These are phyloP conservation scores for Blechomonas ayalai DNA, from an alignment of 208 protist species.

Conservation along the genomic window DNA sequence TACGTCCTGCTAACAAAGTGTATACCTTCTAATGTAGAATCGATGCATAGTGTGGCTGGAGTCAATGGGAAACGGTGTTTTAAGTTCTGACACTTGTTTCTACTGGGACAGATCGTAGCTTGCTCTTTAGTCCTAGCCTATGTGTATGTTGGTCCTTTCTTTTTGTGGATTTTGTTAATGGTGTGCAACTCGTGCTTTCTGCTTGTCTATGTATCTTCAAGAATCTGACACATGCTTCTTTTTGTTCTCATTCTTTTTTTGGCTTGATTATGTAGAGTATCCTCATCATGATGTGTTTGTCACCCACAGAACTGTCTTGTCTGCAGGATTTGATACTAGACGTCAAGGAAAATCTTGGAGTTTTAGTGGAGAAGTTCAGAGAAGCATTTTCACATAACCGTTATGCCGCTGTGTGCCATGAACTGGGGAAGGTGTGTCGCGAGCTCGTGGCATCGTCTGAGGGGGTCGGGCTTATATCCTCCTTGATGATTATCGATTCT, in stretches of 20 bases:
- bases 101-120: neutral
- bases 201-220: neutral
- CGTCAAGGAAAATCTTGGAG: constrained; percentile 24
- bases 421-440: constrained; percentile 24
- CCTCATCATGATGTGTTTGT: constrained; percentile 15
- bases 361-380: constrained; percentile 47
- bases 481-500: constrained; percentile 40
- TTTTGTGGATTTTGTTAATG: neutral
- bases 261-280: neutral
- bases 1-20: neutral
- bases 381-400: constrained; percentile 28
- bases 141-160: constrained; percentile 6
- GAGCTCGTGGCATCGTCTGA: constrained; percentile 41
- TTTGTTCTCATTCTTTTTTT: constrained; percentile 2
- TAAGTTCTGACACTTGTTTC: constrained; percentile 7
- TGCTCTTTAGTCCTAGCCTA: neutral
- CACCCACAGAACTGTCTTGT: constrained; percentile 11
- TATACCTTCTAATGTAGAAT: constrained; percentile 10
- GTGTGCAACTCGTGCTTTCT: neutral
- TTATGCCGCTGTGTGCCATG: constrained; percentile 23
- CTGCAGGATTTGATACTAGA: constrained; percentile 28
- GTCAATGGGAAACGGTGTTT: neutral
- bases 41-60: no score
- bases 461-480: constrained; percentile 32
- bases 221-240: constrained; percentile 4